Percentiles rank a stretch among this genome's conserved stretches.
These are phyloP conservation scores for Halophytophthora polymorphica DNA, from an alignment of 352 stramenopile genomes.

Conservation along the genomic window DNA sequence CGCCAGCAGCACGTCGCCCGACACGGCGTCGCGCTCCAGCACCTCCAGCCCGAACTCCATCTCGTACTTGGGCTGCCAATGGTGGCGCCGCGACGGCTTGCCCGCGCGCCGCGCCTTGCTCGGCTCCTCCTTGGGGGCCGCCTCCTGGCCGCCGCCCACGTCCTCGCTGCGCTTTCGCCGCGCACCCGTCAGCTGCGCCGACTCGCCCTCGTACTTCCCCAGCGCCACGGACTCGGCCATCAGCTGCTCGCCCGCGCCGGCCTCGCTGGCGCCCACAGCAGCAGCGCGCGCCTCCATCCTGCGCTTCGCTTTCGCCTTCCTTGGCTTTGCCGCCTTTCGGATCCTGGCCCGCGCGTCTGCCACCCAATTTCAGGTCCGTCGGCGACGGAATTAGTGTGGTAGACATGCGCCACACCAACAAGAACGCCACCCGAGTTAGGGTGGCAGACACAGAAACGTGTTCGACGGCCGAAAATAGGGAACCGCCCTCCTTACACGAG, in stretches of 20 bases:
- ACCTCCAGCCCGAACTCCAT: conserved; percentile 73
- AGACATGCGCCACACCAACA: conserved; percentile 8
- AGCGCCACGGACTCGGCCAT: conserved; percentile 30
- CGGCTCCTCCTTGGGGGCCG: conserved; percentile 47
- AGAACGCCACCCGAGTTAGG: no score
- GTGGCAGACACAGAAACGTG: no score
- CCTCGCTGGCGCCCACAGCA: neutral
- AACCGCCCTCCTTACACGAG: no score
- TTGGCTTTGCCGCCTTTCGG: neutral
- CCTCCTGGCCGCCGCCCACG: conserved; percentile 38
- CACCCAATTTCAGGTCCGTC: conserved; percentile 14
- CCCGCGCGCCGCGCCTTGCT: conserved; percentile 25
- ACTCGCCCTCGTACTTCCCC: conserved; percentile 38
- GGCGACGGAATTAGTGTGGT: conserved; percentile 3
- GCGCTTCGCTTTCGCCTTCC: neutral
- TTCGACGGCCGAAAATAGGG: no score
- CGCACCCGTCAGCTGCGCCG: conserved; percentile 18
- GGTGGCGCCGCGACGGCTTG: conserved; percentile 64
- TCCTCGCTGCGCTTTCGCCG: conserved; percentile 41
- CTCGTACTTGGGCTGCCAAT: conserved; percentile 82
- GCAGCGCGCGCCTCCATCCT: conserved; percentile 2
- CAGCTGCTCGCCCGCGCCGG: conserved; percentile 22
- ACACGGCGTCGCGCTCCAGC: conserved; percentile 65
- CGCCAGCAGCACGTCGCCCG: conserved; percentile 68
- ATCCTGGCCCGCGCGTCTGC: conserved; percentile 2